These are phyloP conservation scores for Kwoniella botswanensis DNA, from an alignment of 768 basidiomycete species.

Conservation along the genomic window DNA sequence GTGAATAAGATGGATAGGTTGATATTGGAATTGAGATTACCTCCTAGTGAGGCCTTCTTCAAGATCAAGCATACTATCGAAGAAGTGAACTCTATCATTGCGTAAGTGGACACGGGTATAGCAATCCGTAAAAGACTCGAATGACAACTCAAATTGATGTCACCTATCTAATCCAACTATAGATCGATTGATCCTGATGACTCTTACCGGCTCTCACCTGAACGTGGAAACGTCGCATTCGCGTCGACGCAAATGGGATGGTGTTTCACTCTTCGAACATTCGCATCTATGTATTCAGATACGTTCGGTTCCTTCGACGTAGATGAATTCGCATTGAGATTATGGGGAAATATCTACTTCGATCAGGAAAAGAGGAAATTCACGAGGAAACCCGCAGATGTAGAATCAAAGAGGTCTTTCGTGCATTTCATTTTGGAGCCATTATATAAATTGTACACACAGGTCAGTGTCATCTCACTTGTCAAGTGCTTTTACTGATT, in stretches of 20 bases:
- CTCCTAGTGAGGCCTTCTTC: slow-evolving; percentile 95
- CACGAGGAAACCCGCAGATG: slow-evolving; percentile 78
- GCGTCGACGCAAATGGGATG: slow-evolving; percentile 96
- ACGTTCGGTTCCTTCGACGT: slow-evolving; percentile 82
- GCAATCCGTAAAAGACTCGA: neutral
- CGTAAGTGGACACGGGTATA: slow-evolving; percentile 62
- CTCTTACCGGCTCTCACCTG: slow-evolving; percentile 84
- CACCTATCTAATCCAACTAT: slow-evolving; percentile 39
- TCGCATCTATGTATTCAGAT: slow-evolving; percentile 94
- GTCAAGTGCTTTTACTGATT: neutral
- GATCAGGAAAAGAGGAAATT: slow-evolving; percentile 84
- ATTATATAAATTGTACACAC: slow-evolving; percentile 92
- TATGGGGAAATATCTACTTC: slow-evolving; percentile 99
- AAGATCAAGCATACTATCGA: slow-evolving; percentile 99
- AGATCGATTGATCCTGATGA: slow-evolving; percentile 81
- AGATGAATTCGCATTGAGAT: slow-evolving; percentile 79
- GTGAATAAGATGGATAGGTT: slow-evolving; percentile 98
- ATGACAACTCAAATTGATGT: too few relatives aligned
- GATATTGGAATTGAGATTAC: slow-evolving; percentile 93
- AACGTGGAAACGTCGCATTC: slow-evolving; percentile 94
- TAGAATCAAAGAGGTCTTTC: slow-evolving; percentile 80
- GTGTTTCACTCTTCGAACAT: slow-evolving; percentile 93
- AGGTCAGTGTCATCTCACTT: slow-evolving; percentile 48
- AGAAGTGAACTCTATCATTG: slow-evolving; percentile 95
- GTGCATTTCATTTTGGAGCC: slow-evolving; percentile 96